phyloP scores from a whole-genome alignment of 257 asterid genomes.

The Ligustrum vulgare region DNA sequence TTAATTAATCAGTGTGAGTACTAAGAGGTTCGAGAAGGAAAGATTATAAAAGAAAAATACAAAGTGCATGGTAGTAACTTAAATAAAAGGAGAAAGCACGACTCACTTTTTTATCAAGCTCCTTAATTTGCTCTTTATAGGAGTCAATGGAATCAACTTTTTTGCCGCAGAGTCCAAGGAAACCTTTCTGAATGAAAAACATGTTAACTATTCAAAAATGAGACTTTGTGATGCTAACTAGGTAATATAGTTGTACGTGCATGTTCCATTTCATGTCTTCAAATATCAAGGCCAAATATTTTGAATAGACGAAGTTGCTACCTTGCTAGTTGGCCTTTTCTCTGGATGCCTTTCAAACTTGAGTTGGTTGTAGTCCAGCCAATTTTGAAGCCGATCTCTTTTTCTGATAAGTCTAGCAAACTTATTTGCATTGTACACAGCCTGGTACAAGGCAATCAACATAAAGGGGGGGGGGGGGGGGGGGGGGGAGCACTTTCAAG shows the following conservation, averaged over 20 bases:
- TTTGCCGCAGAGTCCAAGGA: constrained; percentile 81
- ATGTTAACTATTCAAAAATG: constrained; percentile 1
- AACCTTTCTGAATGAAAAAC: constrained; percentile 63
- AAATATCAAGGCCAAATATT: constrained; percentile 2
- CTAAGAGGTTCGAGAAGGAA: not conserved
- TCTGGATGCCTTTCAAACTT: constrained; percentile 86
- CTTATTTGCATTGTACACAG: constrained; percentile 84
- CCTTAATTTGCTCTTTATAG: constrained; percentile 60
- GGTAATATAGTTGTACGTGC: not conserved
- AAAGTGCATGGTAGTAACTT: constrained; percentile 5
- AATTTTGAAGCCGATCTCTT: constrained; percentile 79
- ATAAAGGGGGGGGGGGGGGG: not conserved
- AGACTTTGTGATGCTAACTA: not conserved
- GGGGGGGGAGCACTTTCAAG: not conserved
- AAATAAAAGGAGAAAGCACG: constrained; percentile 11
- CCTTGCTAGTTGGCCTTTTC: constrained; percentile 82
- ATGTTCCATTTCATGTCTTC: not conserved
- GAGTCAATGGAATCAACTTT: constrained; percentile 78
- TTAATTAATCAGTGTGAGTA: not conserved
- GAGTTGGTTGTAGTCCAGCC: constrained; percentile 91
- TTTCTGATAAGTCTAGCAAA: constrained; percentile 68
- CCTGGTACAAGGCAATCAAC: constrained; percentile 43
- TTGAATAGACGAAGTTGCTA: constrained; percentile 23
- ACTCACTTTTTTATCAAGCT: constrained; percentile 69
- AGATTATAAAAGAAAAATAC: not conserved